Base-by-base conservation (phyloP, 2,329 filamentous ascomycete species). In the Trichoderma polysporum region DNA sequence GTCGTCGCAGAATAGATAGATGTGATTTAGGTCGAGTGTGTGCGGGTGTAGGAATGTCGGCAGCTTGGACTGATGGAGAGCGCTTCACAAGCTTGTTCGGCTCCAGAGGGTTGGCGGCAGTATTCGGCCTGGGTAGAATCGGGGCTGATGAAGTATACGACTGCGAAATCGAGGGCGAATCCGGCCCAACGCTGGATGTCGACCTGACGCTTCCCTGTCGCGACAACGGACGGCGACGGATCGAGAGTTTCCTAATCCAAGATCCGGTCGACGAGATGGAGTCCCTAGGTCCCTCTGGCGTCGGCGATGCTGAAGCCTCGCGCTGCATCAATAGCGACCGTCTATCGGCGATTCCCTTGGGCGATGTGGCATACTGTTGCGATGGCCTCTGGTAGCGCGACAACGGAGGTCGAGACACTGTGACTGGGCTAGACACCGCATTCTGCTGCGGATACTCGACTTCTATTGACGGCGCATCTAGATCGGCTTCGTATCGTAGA, bases 31-130 rank as follows among this genome's bases (percentile, higher is more conserved):
- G 83, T 69, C 84, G 81, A 67, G 81, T 82, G 67, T 82, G 80
- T 33, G 79, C 74, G 35, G 80, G 70, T 50, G 80, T 74, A 6
- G 82, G 79, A 27, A 41, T 75, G 69, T 80, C 79, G 61, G 81
- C 74, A 60, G 79, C 79, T 70, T 84, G 83, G 54, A 82, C 79
- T 22, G 90, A 87, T 3, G 88, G 84, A 41, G 86, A 84, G 68
- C 91, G 87, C 79, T 94, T 94, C 61, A 93, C 90, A 47, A 94
- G 82, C 79, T 92, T 93, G 77, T 94, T 94, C 19, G 88, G 89
- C 9, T 86, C 81, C 35, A 87, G 77, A 68, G 82, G 83, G 71
- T 76, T 78, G 70, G 76, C 79, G 19, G 76, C 68, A 19, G 80
- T 74, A 50, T 69, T 69, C 37, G 74, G 70, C 25, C 80, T 77